Conservation (phyloP, 1,284 basidiomycete genomes). For the Apiotrichum sp. region DNA sequence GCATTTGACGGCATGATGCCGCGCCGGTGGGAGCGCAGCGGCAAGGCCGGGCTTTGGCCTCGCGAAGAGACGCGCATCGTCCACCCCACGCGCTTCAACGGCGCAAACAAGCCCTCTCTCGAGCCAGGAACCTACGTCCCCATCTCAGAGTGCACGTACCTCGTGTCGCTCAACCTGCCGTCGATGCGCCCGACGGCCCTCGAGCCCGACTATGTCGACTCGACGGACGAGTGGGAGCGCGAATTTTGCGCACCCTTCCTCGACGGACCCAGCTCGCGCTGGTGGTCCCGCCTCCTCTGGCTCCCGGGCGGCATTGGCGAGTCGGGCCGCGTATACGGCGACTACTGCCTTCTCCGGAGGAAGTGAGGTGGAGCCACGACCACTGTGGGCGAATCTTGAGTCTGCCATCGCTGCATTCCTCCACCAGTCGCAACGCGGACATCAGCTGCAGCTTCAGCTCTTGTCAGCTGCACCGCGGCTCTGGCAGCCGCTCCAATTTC, state of each 20-base stretch:
- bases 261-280: constrained; percentile 65
- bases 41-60: constrained; percentile 52
- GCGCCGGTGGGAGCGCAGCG: constrained; percentile 46
- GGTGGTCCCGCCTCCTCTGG: constrained; percentile 69
- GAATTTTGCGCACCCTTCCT: constrained; percentile 72
- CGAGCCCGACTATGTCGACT: constrained; percentile 66
- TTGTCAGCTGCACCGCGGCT: too few species aligned
- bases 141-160: constrained; percentile 68
- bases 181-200: constrained; percentile 55
- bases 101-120: constrained; percentile 65
- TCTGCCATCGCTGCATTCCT: too few species aligned
- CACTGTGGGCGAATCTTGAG: too few species aligned
- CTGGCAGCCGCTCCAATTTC: too few species aligned
- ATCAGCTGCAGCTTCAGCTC: too few species aligned
- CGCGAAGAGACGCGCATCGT: constrained; percentile 61
- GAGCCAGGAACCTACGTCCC: constrained; percentile 70
- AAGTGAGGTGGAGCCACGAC: background rate
- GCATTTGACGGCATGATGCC: constrained; percentile 87
- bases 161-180: constrained; percentile 80
- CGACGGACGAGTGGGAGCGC: constrained; percentile 58
- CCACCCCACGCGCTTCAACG: constrained; percentile 67
- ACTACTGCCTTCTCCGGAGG: constrained; percentile 51
- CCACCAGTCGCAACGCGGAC: too few species aligned
- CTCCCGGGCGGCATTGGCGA: constrained; percentile 56
- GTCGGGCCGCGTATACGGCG: constrained; percentile 48